Percentiles rank a stretch among this genome's conserved stretches.
Conservation (phyloP, 192 early-diverging fungal species). For the Coemansia sp. region DNA sequence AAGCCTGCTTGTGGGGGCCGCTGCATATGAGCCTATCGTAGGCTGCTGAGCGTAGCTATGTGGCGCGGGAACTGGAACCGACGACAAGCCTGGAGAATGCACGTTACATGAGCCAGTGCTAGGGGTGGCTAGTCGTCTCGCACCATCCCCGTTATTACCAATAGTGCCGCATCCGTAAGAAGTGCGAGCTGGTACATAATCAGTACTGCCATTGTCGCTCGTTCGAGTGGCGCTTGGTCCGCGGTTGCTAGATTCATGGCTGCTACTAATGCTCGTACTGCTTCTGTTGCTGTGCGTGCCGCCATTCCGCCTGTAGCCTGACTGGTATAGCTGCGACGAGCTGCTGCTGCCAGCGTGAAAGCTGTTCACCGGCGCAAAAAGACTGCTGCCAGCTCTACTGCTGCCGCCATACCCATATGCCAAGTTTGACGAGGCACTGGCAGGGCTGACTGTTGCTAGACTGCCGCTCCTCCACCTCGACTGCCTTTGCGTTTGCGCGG, state of each 20-base stretch:
- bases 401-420: background rate
- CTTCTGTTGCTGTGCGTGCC: background rate
- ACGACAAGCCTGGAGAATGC: constrained; percentile 1
- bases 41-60: background rate
- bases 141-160: constrained; percentile 18
- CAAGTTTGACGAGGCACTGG: background rate
- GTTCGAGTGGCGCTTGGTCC: constrained; percentile 4
- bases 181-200: constrained; percentile 9
- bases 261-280: constrained; percentile 16
- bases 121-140: constrained; percentile 15
- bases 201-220: constrained; percentile 8
- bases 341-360: constrained; percentile 14
- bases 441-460: background rate
- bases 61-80: constrained; percentile 8
- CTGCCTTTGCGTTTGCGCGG: background rate
- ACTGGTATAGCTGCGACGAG: constrained; percentile 2
- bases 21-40: background rate
- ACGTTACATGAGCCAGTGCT: background rate
- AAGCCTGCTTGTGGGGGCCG: background rate
- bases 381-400: constrained; percentile 2
- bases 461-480: constrained; percentile 29
- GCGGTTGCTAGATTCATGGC: background rate
- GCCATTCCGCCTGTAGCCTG: background rate
- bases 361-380: constrained; percentile 41
- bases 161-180: constrained; percentile 15